These are phyloP conservation scores for Wakefieldia striispora DNA, from an alignment of 768 basidiomycete genomes.

Conservation along the genomic window DNA sequence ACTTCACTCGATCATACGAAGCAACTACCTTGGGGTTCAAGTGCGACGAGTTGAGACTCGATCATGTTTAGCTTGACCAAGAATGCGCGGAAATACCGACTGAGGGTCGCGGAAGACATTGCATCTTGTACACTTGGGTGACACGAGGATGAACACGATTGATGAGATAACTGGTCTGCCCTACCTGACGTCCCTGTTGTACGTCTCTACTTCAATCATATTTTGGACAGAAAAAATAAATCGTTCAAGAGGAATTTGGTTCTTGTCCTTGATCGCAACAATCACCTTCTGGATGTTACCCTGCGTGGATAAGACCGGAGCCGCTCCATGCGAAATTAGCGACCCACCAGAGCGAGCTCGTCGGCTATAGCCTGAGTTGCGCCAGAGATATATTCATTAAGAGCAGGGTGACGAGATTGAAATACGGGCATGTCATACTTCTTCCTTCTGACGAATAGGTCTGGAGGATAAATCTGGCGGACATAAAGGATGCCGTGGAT, in stretches of 20 bases:
- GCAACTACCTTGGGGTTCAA: slow-evolving; percentile 50
- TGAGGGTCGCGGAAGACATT: slow-evolving; percentile 59
- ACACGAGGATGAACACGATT: slow-evolving; percentile 1
- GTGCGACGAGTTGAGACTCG: slow-evolving; percentile 64
- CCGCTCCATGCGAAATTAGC: neutral
- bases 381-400: slow-evolving; percentile 89
- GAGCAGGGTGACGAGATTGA: slow-evolving; percentile 87
- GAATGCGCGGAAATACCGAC: slow-evolving; percentile 80
- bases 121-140: slow-evolving; percentile 63
- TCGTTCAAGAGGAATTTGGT: slow-evolving; percentile 81
- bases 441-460: slow-evolving; percentile 82
- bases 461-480: slow-evolving; percentile 85
- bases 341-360: slow-evolving; percentile 65
- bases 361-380: slow-evolving; percentile 79
- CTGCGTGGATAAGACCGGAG: slow-evolving; percentile 36
- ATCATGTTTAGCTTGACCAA: slow-evolving; percentile 78
- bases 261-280: slow-evolving; percentile 79
- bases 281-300: slow-evolving; percentile 79
- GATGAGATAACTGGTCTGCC: slow-evolving; percentile 1
- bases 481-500: slow-evolving; percentile 91
- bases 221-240: slow-evolving; percentile 86
- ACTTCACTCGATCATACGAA: neutral
- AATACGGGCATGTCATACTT: slow-evolving; percentile 91
- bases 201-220: slow-evolving; percentile 70
- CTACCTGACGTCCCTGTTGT: slow-evolving; percentile 69